Conservation (phyloP, 148 eudicot genomes). For the Chenopodium quinoa region DNA sequence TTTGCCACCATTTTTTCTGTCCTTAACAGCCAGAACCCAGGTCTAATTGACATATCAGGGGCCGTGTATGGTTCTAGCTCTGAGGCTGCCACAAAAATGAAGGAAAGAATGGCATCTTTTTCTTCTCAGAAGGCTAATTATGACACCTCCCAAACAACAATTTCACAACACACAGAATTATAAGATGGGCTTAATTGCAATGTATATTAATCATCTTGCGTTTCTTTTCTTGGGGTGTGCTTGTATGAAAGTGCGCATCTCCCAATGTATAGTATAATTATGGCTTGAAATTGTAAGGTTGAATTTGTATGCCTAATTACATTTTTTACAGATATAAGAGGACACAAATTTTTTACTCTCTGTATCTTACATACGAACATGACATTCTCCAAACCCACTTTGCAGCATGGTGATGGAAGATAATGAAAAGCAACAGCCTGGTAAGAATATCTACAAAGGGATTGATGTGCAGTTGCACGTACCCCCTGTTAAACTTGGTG, state of each 20-base stretch:
- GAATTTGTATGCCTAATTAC: not conserved
- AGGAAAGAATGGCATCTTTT: conserved; percentile 20
- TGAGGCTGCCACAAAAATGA: conserved; percentile 37
- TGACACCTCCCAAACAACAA: conserved; percentile 7
- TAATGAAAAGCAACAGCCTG: not conserved
- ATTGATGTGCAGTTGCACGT: not conserved
- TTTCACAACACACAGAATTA: conserved; percentile 26
- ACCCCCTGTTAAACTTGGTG: not conserved
- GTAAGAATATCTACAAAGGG: not conserved
- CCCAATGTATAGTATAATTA: conserved; percentile 14
- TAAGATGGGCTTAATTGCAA: conserved; percentile 1
- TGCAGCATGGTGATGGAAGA: not conserved
- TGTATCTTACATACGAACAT: not conserved
- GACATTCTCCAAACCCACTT: not conserved
- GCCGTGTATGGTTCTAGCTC: conserved; percentile 38
- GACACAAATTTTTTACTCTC: not conserved
- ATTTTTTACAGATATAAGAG: conserved; percentile 4
- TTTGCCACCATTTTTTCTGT: conserved; percentile 54
- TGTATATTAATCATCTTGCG: not conserved
- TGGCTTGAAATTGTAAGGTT: conserved; percentile 5
- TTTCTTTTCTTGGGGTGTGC: conserved; percentile 17
- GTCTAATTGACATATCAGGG: conserved; percentile 50
- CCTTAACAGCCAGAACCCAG: conserved; percentile 86
- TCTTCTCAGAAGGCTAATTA: conserved; percentile 12
- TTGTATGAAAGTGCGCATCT: not conserved